Percentiles rank a stretch among this genome's conserved stretches.
These are phyloP conservation scores for Abrus pulchellus DNA, from an alignment of 306 rosid species.

Conservation along the genomic window DNA sequence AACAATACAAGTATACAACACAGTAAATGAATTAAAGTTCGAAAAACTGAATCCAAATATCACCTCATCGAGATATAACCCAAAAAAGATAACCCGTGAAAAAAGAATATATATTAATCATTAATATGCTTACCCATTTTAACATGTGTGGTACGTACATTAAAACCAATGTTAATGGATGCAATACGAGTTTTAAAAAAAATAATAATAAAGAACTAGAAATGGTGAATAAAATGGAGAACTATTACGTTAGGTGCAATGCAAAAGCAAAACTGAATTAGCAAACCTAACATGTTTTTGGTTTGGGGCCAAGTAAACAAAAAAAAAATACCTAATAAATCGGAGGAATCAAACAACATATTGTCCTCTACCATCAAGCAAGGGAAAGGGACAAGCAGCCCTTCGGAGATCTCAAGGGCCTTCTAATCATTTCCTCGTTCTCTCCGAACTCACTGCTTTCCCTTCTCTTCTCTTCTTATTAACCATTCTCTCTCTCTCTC, in stretches of 20 bases:
- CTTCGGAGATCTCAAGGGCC: slow-evolving; percentile 91
- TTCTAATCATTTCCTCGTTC: slow-evolving; percentile 57
- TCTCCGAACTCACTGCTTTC: slow-evolving; percentile 46
- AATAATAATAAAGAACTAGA: neutral
- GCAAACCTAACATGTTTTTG: neutral
- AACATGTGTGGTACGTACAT: too few relatives aligned
- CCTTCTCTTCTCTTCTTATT: slow-evolving; percentile 41
- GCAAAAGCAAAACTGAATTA: neutral
- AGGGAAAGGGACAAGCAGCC: slow-evolving; percentile 55
- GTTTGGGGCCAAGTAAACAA: neutral
- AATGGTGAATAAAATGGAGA: neutral
- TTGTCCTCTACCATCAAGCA: slow-evolving; percentile 36
- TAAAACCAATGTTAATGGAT: neutral
- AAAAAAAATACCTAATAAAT: neutral
- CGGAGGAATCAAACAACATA: slow-evolving; percentile 34
- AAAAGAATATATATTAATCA: too few relatives aligned
- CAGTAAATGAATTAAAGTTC: too few relatives aligned
- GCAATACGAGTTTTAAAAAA: neutral
- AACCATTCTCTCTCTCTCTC: neutral
- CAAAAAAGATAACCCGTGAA: too few relatives aligned
- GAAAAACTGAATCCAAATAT: too few relatives aligned
- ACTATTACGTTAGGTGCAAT: neutral
- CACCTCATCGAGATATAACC: too few relatives aligned
- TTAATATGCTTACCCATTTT: too few relatives aligned
- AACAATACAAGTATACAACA: too few relatives aligned